Evolutionary conservation across 176 grass and related monocot genomes (phyloP), one percentile per base, ranked within the genome.

Genomic region (Pharus latifolius): DNA sequence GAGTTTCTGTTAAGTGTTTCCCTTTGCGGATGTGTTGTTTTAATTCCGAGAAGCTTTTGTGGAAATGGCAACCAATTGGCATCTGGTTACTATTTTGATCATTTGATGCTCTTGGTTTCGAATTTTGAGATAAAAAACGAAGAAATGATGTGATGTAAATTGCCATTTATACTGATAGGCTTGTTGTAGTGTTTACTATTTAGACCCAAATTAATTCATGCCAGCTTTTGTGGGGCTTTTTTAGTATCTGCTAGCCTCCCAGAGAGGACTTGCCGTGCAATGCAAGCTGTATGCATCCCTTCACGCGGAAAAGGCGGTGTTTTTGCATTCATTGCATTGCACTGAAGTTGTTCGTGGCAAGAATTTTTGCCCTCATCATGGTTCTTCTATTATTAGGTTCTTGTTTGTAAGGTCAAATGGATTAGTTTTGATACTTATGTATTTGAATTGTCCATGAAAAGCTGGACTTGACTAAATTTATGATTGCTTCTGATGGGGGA

Each of bases 201-300:
- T n/a, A n/a, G n/a, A n/a, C n/a, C n/a, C n/a, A n/a, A n/a, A n/a
- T n/a, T n/a, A n/a, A n/a, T n/a, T n/a, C n/a, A n/a, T n/a, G n/a
- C n/a, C n/a, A n/a, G n/a, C n/a, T n/a, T n/a, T n/a, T n/a, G n/a
- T n/a, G n/a, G n/a, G n/a, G n/a, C n/a, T n/a, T n/a, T n/a, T 72
- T n/a, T 2, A 10, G 58, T 17, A 48, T 13, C 29, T 82, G 48
- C 34, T 55, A 33, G 28, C 15, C 61, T 33, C 22, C 25, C 49
- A 46, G 52, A 57, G 63, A 57, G 38, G 62, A 55, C 60, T 60
- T 79, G 82, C 53, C 75, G 76, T 85, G 75, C 52, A 66, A 46
- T 74, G 28, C 82, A 79, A 60, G 82, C 60, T 14, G 60, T 44
- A 44, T 50, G 23, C 60, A 37, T 52, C 60, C 26, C 16, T 51